A percentile compares a stretch with the other conserved stretches of the same genome.
Evolutionary conservation across 148 eudicot species (phyloP).

Genomic region (Silene latifolia): DNA sequence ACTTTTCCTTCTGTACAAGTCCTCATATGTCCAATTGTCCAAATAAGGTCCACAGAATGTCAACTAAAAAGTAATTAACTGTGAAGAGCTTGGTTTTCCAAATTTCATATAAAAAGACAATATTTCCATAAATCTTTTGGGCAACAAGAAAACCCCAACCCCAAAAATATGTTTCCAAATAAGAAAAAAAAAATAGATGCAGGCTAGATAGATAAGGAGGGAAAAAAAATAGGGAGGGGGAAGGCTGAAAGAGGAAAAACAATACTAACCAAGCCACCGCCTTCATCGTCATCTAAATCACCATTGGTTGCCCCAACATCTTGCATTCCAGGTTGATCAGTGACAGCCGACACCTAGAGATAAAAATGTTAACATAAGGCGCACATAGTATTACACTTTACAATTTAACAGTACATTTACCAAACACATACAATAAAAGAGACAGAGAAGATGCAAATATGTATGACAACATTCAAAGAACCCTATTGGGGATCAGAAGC

Average conservation of each 20-base stretch:
- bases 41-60: neutral
- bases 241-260: neutral
- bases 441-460: neutral
- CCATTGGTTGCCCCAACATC: constrained; percentile 64
- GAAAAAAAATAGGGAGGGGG: neutral
- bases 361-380: constrained; percentile 1
- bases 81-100: neutral
- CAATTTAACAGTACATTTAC: neutral
- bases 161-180: neutral
- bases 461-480: neutral
- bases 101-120: neutral
- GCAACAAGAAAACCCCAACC: neutral
- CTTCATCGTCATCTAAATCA: constrained; percentile 90
- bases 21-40: neutral
- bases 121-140: neutral
- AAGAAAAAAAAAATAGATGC: neutral
- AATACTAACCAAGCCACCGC: constrained; percentile 82
- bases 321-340: constrained; percentile 77
- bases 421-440: neutral
- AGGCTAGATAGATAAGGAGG: neutral
- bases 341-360: constrained; percentile 76
- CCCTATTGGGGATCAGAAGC: constrained; percentile 3
- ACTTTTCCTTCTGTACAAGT: neutral
- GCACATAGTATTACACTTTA: neutral
- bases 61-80: neutral